A percentile compares a stretch with the other conserved stretches of the same genome.
Conservation (phyloP, 2,329 filamentous ascomycete genomes). For the Diaporthe longicolla region DNA sequence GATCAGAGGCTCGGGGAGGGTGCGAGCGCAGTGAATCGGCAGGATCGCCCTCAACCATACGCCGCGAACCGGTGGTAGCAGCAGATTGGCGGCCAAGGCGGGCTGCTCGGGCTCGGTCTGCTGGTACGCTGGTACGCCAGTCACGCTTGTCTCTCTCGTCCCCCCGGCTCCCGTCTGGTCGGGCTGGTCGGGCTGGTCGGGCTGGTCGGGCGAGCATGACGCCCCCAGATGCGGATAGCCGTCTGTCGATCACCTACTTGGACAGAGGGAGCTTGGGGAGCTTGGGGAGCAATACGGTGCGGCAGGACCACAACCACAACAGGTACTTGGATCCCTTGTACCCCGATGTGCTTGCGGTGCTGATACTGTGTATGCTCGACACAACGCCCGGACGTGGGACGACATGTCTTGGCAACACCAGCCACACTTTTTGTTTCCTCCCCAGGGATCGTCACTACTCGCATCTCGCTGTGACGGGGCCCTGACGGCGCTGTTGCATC, state of each 20-base stretch:
- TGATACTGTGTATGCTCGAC: no score
- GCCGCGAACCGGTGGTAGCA: background rate
- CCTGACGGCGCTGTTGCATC: background rate
- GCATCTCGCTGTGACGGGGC: background rate
- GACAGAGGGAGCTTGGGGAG: no score
- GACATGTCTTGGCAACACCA: conserved; percentile 24
- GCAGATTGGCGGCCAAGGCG: conserved; percentile 22
- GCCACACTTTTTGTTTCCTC: conserved; percentile 13
- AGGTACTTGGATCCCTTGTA: conserved; percentile 5
- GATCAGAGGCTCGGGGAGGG: background rate
- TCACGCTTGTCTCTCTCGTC: no score
- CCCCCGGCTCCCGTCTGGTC: conserved; percentile 21
- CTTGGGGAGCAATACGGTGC: no score
- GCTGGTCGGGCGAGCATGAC: background rate
- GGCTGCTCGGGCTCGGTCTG: background rate
- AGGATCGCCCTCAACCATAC: conserved; percentile 17
- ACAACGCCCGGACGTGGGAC: conserved; percentile 2
- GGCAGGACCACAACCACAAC: no score
- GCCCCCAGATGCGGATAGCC: conserved; percentile 17
- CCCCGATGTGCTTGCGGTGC: background rate
- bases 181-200: no score
- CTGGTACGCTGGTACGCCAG: background rate
- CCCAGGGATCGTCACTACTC: background rate
- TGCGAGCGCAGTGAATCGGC: conserved; percentile 11
- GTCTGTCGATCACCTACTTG: conserved; percentile 20